Evolutionary conservation across 768 basidiomycete genomes (phyloP), one percentile per base, ranked within the genome.

Genomic region (Tephrocybe rancida): DNA sequence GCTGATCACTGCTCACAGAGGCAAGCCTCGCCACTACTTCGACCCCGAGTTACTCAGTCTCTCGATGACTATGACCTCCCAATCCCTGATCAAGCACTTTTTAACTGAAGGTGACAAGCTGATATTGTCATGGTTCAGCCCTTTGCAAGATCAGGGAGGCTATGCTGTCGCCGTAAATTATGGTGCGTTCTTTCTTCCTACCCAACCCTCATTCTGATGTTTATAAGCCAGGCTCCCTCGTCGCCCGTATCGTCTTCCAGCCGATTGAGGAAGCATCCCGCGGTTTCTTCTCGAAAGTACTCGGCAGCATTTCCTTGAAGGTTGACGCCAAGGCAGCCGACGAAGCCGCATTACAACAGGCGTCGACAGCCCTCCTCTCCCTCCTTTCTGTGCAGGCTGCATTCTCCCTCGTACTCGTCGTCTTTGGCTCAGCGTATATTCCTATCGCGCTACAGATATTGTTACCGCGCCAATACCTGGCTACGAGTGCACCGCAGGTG

Each of bases 151-250:
- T 66, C 95, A 98, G 70, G 96, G 93, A 3, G 95, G 94, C 1
- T 98, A 97, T 67, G 96, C 95, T 0, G 78, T 98, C 11, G 96
- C 97, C 11, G 88, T 90, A 34, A 98, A 98, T 69, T 99, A 98
- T 66, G 97, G 96, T 91, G n/a, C 5, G 35, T n/a, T n/a, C 6
- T 32, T 32, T 32, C 6, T 16, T 13, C 16, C 35, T 16, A 37
- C 16, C 35, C 48, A 44, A 82, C 66, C 13, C 11, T 18, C 3
- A 25, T 35, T 13, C 13, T 7, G 18, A 5, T 3, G 39, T 5
- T 48, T 14, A 26, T 39, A 18, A 9, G 21, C 6, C 9, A 96
- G 95, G 96, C 45, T 97, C 96, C 3, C 80, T 98, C 13, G 74
- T 97, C 22, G 96, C 95, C 5, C 86, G 97, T 16, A 89, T 98